phyloP scores from a whole-genome alignment of 2,329 filamentous ascomycete genomes.

The Sclerotinia minor region DNA sequence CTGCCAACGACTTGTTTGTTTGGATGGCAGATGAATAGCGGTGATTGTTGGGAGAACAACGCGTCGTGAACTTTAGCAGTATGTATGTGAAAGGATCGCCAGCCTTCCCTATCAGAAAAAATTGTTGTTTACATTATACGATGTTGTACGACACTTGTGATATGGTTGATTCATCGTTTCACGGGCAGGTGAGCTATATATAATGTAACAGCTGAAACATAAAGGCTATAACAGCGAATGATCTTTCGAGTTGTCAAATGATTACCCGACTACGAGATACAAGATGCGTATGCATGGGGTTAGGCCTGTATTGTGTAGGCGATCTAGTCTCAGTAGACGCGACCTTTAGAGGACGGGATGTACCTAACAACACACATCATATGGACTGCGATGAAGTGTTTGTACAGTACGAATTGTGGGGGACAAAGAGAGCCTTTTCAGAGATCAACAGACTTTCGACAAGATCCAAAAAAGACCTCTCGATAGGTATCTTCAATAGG shows the following conservation, averaged over 20 bases:
- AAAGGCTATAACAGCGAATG: slow-evolving; percentile 4
- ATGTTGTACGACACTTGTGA: slow-evolving; percentile 1
- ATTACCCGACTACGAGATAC: neutral
- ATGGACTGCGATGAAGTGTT: neutral
- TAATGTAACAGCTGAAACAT: slow-evolving; percentile 14
- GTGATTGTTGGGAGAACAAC: neutral
- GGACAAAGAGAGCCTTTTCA: neutral
- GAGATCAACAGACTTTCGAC: neutral
- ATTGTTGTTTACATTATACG: slow-evolving; percentile 3
- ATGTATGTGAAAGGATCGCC: neutral
- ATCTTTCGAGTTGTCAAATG: neutral
- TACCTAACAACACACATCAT: neutral
- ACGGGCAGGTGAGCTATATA: slow-evolving; percentile 6
- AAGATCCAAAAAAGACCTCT: neutral
- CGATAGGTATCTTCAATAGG: neutral
- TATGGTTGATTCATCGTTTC: slow-evolving; percentile 16
- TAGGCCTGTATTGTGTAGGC: neutral
- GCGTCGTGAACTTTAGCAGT: neutral
- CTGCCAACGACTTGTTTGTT: slow-evolving; percentile 22
- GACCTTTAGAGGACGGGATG: neutral
- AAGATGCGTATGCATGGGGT: neutral
- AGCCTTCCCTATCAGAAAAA: neutral
- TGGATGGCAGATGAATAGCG: neutral
- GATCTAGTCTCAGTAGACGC: neutral
- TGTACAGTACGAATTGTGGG: neutral